Evolutionary conservation across 1,284 basidiomycete species (phyloP).

Genomic region (Violaceomyces palustris): DNA sequence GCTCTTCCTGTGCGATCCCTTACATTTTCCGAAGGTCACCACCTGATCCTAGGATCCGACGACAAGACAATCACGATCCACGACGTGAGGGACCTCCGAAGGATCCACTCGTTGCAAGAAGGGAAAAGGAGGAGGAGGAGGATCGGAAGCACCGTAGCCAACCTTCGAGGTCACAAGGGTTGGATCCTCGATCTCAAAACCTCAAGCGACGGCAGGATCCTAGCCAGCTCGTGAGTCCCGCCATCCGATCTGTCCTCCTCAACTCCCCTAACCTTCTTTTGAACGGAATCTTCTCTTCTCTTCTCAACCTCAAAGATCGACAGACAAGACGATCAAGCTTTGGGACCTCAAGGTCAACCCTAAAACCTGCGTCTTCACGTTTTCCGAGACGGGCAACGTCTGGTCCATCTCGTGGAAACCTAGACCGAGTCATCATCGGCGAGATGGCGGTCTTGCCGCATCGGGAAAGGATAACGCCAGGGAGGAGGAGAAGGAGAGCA

Average conservation of each 20-base stretch:
- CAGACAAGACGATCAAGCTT: constrained; percentile 23
- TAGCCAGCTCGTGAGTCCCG: constrained; percentile 11
- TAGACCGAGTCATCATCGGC: neutral
- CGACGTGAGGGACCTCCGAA: constrained; percentile 15
- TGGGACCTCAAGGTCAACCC: constrained; percentile 15
- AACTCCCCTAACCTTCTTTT: neutral
- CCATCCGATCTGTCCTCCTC: neutral
- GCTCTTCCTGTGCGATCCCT: constrained; percentile 16
- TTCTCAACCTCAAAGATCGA: constrained; percentile 2
- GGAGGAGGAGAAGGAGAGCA: too few relatives aligned
- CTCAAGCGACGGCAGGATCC: neutral
- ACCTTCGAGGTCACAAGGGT: constrained; percentile 12
- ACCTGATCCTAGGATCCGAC: constrained; percentile 17
- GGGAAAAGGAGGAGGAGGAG: constrained; percentile 1
- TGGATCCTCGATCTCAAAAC: constrained; percentile 8
- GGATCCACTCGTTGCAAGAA: constrained; percentile 16
- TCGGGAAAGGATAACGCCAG: too few relatives aligned
- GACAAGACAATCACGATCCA: constrained; percentile 21
- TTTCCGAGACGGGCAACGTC: constrained; percentile 2
- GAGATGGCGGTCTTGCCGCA: too few relatives aligned
- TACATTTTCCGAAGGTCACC: constrained; percentile 3
- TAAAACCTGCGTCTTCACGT: constrained; percentile 18
- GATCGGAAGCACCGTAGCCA: constrained; percentile 10
- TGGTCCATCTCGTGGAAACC: constrained; percentile 1
- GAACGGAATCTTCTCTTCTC: neutral